Percentiles rank a stretch among this genome's conserved stretches.
Conservation (phyloP, 2,329 filamentous ascomycete genomes). For the Westerdykella ornata region DNA sequence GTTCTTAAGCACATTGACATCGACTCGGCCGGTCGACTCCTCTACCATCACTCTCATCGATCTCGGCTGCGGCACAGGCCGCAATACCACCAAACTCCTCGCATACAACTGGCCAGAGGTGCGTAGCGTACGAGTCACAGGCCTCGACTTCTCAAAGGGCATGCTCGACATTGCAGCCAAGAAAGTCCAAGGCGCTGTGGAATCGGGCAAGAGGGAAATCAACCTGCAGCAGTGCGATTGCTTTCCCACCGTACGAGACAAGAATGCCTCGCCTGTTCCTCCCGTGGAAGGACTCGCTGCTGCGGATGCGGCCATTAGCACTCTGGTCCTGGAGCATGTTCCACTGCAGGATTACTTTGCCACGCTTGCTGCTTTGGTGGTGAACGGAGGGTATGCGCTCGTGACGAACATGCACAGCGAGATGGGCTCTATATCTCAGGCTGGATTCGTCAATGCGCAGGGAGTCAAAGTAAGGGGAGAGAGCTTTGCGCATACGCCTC, state of each 20-base stretch:
- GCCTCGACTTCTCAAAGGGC: slow-evolving; percentile 50
- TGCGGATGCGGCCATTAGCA: slow-evolving; percentile 50
- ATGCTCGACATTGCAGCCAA: slow-evolving; percentile 52
- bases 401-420: slow-evolving; percentile 64
- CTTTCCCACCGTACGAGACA: slow-evolving; percentile 18
- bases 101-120: slow-evolving; percentile 22
- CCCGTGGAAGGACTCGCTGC: slow-evolving; percentile 10
- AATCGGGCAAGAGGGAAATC: slow-evolving; percentile 3
- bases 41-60: slow-evolving; percentile 43
- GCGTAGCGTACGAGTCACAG: slow-evolving; percentile 40
- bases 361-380: slow-evolving; percentile 40
- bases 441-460: slow-evolving; percentile 54
- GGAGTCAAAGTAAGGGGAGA: slow-evolving; percentile 51
- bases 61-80: slow-evolving; percentile 59
- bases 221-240: slow-evolving; percentile 25
- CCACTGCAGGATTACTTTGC: slow-evolving; percentile 48
- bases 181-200: slow-evolving; percentile 22
- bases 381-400: slow-evolving; percentile 46
- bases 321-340: slow-evolving; percentile 60
- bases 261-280: slow-evolving; percentile 19
- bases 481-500: slow-evolving; percentile 52
- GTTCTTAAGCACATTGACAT: slow-evolving; percentile 38
- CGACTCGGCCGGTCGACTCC: background rate
- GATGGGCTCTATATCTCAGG: slow-evolving; percentile 55
- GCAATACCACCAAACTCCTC: slow-evolving; percentile 53